Percentiles rank a stretch among this genome's conserved stretches.
These are phyloP conservation scores for Plasmodium falciparum DNA, from an alignment of 169 alveolate genomes.

Conservation along the genomic window DNA sequence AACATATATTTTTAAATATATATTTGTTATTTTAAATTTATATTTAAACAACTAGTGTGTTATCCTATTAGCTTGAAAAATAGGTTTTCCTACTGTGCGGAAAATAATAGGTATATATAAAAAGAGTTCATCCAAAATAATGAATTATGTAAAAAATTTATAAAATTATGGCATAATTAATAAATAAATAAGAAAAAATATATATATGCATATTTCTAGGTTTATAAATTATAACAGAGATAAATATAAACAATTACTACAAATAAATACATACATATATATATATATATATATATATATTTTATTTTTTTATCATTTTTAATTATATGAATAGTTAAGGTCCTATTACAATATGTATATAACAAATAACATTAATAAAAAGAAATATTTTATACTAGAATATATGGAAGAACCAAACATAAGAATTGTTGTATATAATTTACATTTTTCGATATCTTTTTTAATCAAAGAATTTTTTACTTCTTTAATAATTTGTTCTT, in stretches of 20 bases:
- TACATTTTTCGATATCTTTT: slow-evolving; percentile 36
- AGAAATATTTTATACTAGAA: slow-evolving; percentile 18
- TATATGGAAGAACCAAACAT: slow-evolving; percentile 5
- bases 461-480: slow-evolving; percentile 28
- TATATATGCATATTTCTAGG: too few species aligned
- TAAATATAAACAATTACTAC: not conserved
- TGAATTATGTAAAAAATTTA: too few species aligned
- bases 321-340: not conserved
- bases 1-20: too few species aligned
- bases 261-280: not conserved
- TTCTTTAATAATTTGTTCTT: not conserved
- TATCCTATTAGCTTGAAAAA: too few species aligned
- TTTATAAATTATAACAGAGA: too few species aligned
- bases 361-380: slow-evolving; percentile 14
- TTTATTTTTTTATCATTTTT: not conserved
- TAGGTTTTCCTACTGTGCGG: too few species aligned
- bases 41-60: too few species aligned
- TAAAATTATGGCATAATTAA: too few species aligned
- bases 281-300: not conserved
- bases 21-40: too few species aligned
- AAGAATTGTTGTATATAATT: not conserved
- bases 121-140: too few species aligned
- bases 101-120: too few species aligned
- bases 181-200: too few species aligned
- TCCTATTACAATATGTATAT: not conserved